Conservation (phyloP, 139 green algal species). For the Auxenochlorella protothecoides region DNA sequence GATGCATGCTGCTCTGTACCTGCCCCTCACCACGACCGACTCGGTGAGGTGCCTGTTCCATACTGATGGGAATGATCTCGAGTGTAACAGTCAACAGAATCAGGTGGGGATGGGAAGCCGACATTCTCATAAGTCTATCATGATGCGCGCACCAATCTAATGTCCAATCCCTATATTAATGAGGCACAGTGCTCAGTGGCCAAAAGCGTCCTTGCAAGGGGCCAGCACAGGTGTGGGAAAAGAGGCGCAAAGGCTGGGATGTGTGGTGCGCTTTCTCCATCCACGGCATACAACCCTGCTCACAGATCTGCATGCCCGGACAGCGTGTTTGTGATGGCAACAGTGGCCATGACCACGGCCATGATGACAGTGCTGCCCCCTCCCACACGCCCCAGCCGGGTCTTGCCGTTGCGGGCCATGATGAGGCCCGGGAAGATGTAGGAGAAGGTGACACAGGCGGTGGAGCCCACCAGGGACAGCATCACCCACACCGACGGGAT, state of each 20-base stretch:
- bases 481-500: conserved; percentile 22
- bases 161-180: too few relatives aligned
- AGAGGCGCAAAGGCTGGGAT: background rate
- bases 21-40: too few relatives aligned
- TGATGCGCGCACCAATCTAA: too few relatives aligned
- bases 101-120: too few relatives aligned
- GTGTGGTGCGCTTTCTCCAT: background rate
- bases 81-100: too few relatives aligned
- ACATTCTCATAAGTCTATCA: too few relatives aligned
- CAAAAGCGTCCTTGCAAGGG: too few relatives aligned
- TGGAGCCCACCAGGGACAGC: conserved; percentile 13
- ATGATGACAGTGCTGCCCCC: background rate
- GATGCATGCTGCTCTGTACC: too few relatives aligned
- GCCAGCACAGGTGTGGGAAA: too few relatives aligned
- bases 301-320: background rate
- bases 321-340: conserved; percentile 1
- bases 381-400: background rate
- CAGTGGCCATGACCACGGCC: conserved; percentile 1
- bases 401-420: background rate
- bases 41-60: too few relatives aligned
- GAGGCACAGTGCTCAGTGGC: too few relatives aligned
- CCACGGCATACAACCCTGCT: background rate
- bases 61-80: too few relatives aligned
- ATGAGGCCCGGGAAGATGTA: conserved; percentile 14
- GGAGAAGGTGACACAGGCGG: conserved; percentile 28